Conservation (phyloP, 2,329 filamentous ascomycete genomes). For the Arthrobotrys iridis region DNA sequence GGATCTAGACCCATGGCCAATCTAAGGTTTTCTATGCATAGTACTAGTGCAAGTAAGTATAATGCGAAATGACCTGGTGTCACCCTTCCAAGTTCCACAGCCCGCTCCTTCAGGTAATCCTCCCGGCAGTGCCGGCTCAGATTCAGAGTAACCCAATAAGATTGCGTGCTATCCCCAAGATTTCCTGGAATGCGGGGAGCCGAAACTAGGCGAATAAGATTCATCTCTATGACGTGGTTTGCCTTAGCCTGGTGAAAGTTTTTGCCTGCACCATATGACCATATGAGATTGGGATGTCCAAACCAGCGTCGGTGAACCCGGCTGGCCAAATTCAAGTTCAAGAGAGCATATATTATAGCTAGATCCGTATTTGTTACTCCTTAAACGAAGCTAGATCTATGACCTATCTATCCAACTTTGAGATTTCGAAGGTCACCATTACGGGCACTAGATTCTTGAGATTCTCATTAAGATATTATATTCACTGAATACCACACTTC, state of each 20-base stretch:
- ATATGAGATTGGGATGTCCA: constrained; percentile 34
- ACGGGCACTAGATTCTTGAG: no score
- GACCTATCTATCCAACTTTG: no score
- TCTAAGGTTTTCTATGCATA: no score
- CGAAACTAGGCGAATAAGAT: constrained; percentile 48
- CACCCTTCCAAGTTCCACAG: not conserved
- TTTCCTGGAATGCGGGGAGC: constrained; percentile 43
- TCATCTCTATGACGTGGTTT: constrained; percentile 48
- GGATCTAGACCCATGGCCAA: not conserved
- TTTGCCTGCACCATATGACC: no score
- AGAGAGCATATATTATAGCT: not conserved
- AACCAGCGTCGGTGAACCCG: not conserved
- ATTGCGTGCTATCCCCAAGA: constrained; percentile 9
- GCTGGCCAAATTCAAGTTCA: no score
- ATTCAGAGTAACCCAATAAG: not conserved
- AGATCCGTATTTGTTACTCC: no score
- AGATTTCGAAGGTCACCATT: no score
- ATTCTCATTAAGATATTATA: no score
- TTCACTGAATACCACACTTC: not conserved
- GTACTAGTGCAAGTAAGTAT: no score
- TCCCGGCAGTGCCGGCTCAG: not conserved
- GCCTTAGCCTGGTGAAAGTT: no score
- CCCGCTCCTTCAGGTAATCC: not conserved
- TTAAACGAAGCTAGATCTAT: no score
- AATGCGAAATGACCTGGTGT: not conserved